phyloP scores from a whole-genome alignment of 129 eudicot species.

The Arctium minus region DNA sequence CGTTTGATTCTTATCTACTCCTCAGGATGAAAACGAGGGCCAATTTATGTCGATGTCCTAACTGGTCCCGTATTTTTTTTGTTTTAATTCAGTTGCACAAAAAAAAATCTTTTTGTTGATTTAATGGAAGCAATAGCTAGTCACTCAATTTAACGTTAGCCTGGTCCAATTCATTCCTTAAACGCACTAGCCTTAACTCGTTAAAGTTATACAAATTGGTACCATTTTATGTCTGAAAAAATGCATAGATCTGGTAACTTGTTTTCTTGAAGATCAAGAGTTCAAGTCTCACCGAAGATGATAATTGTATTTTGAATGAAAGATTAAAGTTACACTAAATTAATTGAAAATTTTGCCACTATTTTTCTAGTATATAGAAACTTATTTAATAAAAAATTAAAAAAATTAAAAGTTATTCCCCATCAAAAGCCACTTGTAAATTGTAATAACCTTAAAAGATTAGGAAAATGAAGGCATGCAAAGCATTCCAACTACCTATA shows the following conservation, averaged over 20 bases:
- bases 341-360: not conserved
- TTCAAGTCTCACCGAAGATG: no score
- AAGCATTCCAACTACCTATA: conserved; percentile 19
- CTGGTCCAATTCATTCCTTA: not conserved
- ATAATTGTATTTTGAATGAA: no score
- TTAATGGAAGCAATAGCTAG: not conserved
- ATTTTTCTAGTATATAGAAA: no score
- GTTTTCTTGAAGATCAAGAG: no score
- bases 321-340: no score
- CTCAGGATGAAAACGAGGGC: not conserved
- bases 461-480: conserved; percentile 25
- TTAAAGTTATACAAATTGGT: not conserved
- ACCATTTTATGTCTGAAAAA: no score
- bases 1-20: not conserved
- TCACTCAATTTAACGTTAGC: not conserved
- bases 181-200: not conserved
- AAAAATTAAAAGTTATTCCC: not conserved
- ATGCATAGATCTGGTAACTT: no score
- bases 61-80: not conserved
- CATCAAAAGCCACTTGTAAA: conserved; percentile 28
- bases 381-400: not conserved
- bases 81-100: no score
- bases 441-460: conserved; percentile 3
- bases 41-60: not conserved
- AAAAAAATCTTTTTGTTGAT: no score